Base-by-base conservation (phyloP, 441 rosid species). In the Syzygium syzygioides region DNA sequence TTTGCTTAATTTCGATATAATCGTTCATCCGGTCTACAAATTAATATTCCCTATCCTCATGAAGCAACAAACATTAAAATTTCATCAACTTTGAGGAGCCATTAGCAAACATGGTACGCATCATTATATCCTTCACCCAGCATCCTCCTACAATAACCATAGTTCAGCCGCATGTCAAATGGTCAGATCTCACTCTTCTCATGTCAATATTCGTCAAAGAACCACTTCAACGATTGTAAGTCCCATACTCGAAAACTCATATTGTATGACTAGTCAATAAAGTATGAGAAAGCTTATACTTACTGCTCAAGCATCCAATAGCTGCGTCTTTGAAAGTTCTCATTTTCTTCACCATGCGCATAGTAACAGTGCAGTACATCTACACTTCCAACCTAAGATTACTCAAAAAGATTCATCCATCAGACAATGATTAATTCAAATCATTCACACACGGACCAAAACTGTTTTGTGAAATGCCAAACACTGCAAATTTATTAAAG, bases 281-380 rank as follows among this genome's bases (percentile, higher is more conserved):
- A 59, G 32, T 19, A 86, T 30, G 48, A 64, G 62, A 71, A 71
- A 86, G 80, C 34, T 34, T 37, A 34, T 20, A 85, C 90, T 55
- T 87, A 90, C 89, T 62, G 88, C 20, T 90, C 91, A 90, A 90
- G 91, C 91, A 90, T 90, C 89, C 91, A 90, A 79, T 90, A 90
- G 87, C 91, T 88, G 86, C 89, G 86, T 20, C 88, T 79, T 66
- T 87, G 76, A 87, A 71, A 90, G n/a, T 80, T 80, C 62, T 90
- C 89, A 89, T 87, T 88, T 50, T 90, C 91, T 83, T 88, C 88
- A 52, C 91, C 88, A 64, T 86, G 89, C 15, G 91, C 91, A 79
- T 90, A 90, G 88, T 90, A 90, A 88, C 91, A 90, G 83, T 90
- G 91, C 87, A 90, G 87, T 34, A 90, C 91, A 83, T 90, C 91